These are phyloP conservation scores for Pugionium cornutum DNA, from an alignment of 345 rosid genomes.

Conservation along the genomic window DNA sequence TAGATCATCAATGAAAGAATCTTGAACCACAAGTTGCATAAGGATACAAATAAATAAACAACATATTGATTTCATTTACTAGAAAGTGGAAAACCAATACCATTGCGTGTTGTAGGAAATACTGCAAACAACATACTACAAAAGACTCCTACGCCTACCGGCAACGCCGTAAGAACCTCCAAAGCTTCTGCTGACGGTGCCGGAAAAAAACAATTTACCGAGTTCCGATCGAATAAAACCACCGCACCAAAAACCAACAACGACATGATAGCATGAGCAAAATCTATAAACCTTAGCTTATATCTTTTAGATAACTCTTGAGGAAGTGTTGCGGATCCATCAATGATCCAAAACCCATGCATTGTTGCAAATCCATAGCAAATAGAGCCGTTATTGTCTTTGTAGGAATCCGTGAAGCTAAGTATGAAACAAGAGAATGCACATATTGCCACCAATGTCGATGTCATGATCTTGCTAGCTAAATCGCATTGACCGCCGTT, in stretches of 20 bases:
- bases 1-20: no score
- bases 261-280: conserved; percentile 72
- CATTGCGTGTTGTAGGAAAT: conserved; percentile 54
- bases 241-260: conserved; percentile 71
- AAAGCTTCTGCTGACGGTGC: conserved; percentile 55
- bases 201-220: conserved; percentile 70
- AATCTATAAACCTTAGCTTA: conserved; percentile 59
- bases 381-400: conserved; percentile 64
- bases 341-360: conserved; percentile 71
- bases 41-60: no score
- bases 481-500: conserved; percentile 68
- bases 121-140: conserved; percentile 74
- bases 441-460: conserved; percentile 56
- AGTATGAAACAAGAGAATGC: conserved; percentile 67
- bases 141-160: conserved; percentile 68
- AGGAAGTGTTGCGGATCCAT: conserved; percentile 59
- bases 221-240: conserved; percentile 69
- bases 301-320: conserved; percentile 56
- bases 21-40: no score
- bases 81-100: no score
- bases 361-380: conserved; percentile 73
- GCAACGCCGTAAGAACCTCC: conserved; percentile 71
- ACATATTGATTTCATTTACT: no score
- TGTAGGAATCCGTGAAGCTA: conserved; percentile 76
- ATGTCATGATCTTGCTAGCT: conserved; percentile 59